Conservation (phyloP, 331 rosid genomes). For the Dryas integrifolia region DNA sequence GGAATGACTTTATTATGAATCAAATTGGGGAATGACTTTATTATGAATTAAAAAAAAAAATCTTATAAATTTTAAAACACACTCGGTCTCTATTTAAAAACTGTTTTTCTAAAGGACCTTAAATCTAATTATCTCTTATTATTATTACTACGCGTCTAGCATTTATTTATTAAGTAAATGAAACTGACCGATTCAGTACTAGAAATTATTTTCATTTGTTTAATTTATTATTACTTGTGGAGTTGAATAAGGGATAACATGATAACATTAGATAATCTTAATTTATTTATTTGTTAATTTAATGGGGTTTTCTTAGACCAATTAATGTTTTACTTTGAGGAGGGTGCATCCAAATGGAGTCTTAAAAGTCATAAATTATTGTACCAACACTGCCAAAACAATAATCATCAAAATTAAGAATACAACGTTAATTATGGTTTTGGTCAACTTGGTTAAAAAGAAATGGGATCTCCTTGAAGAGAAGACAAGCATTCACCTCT, state of each 20-base stretch:
- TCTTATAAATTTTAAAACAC: too few relatives aligned
- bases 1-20: too few relatives aligned
- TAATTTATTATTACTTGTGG: not conserved
- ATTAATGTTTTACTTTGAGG: conserved; percentile 5
- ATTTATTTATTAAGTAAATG: too few relatives aligned
- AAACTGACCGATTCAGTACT: too few relatives aligned
- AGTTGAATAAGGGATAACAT: conserved; percentile 4
- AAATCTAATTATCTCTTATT: too few relatives aligned
- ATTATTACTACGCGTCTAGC: too few relatives aligned
- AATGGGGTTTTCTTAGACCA: not conserved
- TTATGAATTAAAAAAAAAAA: too few relatives aligned
- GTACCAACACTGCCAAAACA: conserved; percentile 2
- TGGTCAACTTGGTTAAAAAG: not conserved
- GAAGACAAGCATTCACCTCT: conserved; percentile 1
- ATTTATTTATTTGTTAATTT: not conserved
- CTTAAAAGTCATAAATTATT: not conserved
- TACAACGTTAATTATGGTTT: conserved; percentile 3
- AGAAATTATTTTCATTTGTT: not conserved
- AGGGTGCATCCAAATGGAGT: conserved; percentile 17
- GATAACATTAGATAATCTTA: not conserved
- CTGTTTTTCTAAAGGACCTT: too few relatives aligned
- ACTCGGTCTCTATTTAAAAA: too few relatives aligned
- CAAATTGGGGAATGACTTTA: too few relatives aligned
- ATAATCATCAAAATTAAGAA: not conserved
- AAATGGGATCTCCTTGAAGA: conserved; percentile 3